phyloP scores from a whole-genome alignment of 176 grass and related monocot species.

The Areca catechu region DNA sequence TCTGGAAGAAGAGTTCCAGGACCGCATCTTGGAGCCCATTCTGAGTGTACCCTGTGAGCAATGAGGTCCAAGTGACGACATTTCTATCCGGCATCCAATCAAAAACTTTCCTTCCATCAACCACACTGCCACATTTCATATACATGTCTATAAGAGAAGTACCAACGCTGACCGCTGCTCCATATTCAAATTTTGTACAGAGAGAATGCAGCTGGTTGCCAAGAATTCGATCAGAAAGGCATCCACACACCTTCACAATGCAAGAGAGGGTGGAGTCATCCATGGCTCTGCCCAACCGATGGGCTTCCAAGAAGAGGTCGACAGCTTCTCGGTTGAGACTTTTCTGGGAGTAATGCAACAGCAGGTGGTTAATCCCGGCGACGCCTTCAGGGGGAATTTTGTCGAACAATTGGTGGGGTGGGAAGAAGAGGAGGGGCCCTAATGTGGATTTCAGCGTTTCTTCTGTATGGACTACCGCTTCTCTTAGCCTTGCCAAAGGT shows the following conservation, averaged over 20 bases:
- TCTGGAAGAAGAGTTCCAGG: slow-evolving; percentile 39
- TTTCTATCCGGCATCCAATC: slow-evolving; percentile 38
- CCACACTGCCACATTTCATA: slow-evolving; percentile 25
- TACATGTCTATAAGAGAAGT: slow-evolving; percentile 39
- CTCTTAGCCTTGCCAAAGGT: too few relatives aligned
- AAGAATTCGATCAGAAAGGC: slow-evolving; percentile 10
- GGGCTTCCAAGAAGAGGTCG: slow-evolving; percentile 15
- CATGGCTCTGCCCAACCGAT: not conserved
- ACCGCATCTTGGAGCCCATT: not conserved
- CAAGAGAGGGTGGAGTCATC: slow-evolving; percentile 15
- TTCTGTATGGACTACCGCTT: too few relatives aligned
- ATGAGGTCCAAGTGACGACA: slow-evolving; percentile 31
- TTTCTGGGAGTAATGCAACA: slow-evolving; percentile 6
- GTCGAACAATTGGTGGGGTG: slow-evolving; percentile 32
- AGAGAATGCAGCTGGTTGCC: slow-evolving; percentile 49
- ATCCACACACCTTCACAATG: slow-evolving; percentile 21
- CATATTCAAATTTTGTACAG: slow-evolving; percentile 25
- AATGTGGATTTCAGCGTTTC: not conserved
- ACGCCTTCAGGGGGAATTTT: slow-evolving; percentile 15
- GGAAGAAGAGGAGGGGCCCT: too few relatives aligned
- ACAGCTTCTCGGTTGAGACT: slow-evolving; percentile 16
- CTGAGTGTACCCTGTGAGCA: slow-evolving; percentile 27
- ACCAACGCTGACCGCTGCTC: slow-evolving; percentile 21
- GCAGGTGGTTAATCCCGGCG: not conserved
- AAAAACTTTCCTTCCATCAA: slow-evolving; percentile 24